Conservation (phyloP, 352 stramenopile genomes). For the Pythium dissotocum region DNA sequence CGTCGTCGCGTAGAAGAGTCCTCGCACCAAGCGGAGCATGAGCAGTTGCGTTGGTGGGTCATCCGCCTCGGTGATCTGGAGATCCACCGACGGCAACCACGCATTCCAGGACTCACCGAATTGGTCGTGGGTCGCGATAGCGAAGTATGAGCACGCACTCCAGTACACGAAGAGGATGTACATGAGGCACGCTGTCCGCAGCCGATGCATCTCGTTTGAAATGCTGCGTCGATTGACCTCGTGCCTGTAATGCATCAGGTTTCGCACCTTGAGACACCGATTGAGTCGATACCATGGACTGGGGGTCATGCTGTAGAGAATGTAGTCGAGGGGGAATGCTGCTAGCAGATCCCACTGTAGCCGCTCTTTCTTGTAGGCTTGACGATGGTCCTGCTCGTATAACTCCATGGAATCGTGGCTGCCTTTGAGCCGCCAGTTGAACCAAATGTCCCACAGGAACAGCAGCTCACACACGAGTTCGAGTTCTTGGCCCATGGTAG, state of each 20-base stretch:
- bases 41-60: constrained; percentile 34
- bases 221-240: constrained; percentile 66
- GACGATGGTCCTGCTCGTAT: constrained; percentile 50
- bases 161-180: constrained; percentile 70
- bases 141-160: constrained; percentile 56
- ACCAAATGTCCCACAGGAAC: constrained; percentile 60
- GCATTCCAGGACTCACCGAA: constrained; percentile 51
- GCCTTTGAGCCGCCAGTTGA: constrained; percentile 46
- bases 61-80: constrained; percentile 27
- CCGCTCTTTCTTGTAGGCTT: constrained; percentile 46
- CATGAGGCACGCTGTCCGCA: constrained; percentile 42
- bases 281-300: constrained; percentile 46
- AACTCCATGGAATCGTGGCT: constrained; percentile 50
- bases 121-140: constrained; percentile 45
- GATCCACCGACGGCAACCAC: constrained; percentile 39
- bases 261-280: constrained; percentile 47
- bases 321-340: constrained; percentile 46
- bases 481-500: constrained; percentile 32
- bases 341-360: constrained; percentile 45
- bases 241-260: constrained; percentile 57
- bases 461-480: constrained; percentile 50
- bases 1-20: constrained; percentile 56
- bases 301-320: constrained; percentile 34
- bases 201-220: constrained; percentile 59
- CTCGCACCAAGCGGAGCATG: constrained; percentile 45